Base-by-base conservation (phyloP, 805 yeast species). In the Nakazawaea pomicola region DNA sequence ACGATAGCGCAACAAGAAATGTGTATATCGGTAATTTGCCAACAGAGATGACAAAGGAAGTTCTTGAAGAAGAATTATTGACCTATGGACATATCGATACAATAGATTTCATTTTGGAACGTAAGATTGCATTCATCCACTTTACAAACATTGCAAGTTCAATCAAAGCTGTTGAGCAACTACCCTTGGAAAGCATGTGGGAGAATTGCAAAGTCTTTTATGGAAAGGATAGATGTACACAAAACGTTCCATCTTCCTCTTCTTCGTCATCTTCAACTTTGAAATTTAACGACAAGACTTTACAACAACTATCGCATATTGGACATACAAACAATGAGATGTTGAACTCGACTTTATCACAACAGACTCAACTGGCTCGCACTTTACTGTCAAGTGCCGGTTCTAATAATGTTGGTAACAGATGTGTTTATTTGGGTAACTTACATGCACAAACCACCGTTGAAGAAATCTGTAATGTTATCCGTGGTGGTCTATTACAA, bases 401-500 rank as follows among this genome's bases (percentile, higher is more conserved):
- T 8, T 16, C 28, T 6, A 17, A 40, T 15, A 56, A 56, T 34
- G 36, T 55, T 33, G 78, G 74, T 1, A 84, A 83, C 54, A 66
- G 95, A 55, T 78, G 90, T 1, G 74, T 84, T 14, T 83, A 77
- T 53, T 63, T 84, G 33, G 85, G 86, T 4, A 80, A 79, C 48
- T 63, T 84, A 36, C 82, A 80, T 46, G 74, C 80, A 7, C 68
- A 72, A 37, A 76, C 88, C 1, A 73, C 79, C 5, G 71, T 75
- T 2, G 91, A 83, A 55, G 90, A 84, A 51, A 72, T 84, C 34
- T 84, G 90, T 50, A 84, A 84, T 54, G 77, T 75, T 33, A 80
- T 83, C 21, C 69, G 90, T 50, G 91, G 91, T 31, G 95, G 95
- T n/a, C 61, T 78, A 15, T 65, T 84, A 31, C 89, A 84, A 53